A percentile compares a stretch with the other conserved stretches of the same genome.
These are phyloP conservation scores for Dendrostoma leiphaemia DNA, from an alignment of 2,329 filamentous ascomycete genomes.

Conservation along the genomic window DNA sequence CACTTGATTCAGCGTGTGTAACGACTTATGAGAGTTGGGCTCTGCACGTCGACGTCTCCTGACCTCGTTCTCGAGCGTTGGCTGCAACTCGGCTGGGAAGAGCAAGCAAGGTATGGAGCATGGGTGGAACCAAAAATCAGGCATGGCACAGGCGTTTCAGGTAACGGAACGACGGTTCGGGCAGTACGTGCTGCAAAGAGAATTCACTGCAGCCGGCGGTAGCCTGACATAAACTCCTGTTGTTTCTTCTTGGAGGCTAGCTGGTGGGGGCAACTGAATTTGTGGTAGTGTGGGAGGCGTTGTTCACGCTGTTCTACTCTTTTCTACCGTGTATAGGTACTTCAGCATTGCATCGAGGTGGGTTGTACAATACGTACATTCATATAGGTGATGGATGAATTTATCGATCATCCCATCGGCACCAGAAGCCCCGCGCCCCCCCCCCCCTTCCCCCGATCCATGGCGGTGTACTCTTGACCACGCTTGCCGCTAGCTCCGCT, in stretches of 20 bases:
- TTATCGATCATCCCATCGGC: no score
- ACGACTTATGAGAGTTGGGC: neutral
- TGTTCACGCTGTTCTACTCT: neutral
- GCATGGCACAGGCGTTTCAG: conserved; percentile 10
- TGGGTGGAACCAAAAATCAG: conserved; percentile 5
- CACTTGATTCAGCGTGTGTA: neutral
- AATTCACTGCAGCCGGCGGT: neutral
- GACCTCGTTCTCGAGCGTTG: neutral
- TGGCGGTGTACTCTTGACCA: no score
- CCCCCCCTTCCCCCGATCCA: no score
- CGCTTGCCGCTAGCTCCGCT: no score
- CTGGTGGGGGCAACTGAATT: neutral
- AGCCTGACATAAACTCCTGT: neutral
- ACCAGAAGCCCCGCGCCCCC: no score
- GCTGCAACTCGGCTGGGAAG: neutral
- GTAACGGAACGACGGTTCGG: neutral
- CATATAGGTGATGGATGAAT: neutral
- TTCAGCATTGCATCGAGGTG: conserved; percentile 26
- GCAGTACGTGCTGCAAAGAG: neutral
- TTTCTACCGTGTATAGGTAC: conserved; percentile 27
- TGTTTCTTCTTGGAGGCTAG: neutral
- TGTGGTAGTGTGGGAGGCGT: neutral
- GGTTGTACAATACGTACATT: neutral
- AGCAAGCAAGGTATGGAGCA: conserved; percentile 14
- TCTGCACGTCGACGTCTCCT: neutral